These are phyloP conservation scores for Auriscalpium microsporum DNA, from an alignment of 768 basidiomycete species.

Conservation along the genomic window DNA sequence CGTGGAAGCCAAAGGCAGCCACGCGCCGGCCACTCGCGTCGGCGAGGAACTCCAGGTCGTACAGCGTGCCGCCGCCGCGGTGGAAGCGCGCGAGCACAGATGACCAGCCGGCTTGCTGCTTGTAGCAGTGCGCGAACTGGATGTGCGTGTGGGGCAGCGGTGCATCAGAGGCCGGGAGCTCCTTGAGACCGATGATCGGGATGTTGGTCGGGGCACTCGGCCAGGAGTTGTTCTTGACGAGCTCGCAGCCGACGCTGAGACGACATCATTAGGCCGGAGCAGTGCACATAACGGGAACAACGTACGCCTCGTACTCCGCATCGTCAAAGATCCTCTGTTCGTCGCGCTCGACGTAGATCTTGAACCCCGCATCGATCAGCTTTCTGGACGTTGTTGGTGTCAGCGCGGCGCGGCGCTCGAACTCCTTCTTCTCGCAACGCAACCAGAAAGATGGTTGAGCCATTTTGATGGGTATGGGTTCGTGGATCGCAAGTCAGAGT, in stretches of 20 bases:
- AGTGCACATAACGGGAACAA: slow-evolving; percentile 10
- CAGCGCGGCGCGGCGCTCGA: slow-evolving; percentile 87
- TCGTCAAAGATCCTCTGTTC: slow-evolving; percentile 92
- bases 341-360: slow-evolving; percentile 88
- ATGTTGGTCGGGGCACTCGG: slow-evolving; percentile 61
- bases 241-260: slow-evolving; percentile 77
- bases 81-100: slow-evolving; percentile 79
- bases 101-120: slow-evolving; percentile 89
- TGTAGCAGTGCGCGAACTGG: slow-evolving; percentile 98
- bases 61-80: slow-evolving; percentile 75
- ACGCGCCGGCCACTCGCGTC: slow-evolving; percentile 82
- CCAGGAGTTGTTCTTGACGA: slow-evolving; percentile 88
- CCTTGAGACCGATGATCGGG: slow-evolving; percentile 93
- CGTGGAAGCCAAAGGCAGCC: slow-evolving; percentile 97
- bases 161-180: slow-evolving; percentile 74
- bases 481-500: neutral
- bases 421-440: slow-evolving; percentile 93
- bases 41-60: slow-evolving; percentile 93
- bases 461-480: slow-evolving; percentile 29
- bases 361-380: slow-evolving; percentile 84
- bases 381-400: slow-evolving; percentile 87
- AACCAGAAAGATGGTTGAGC: slow-evolving; percentile 67
- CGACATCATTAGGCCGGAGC: slow-evolving; percentile 3
- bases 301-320: slow-evolving; percentile 86
- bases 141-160: slow-evolving; percentile 93